A percentile compares a stretch with the other conserved stretches of the same genome.
Conservation (phyloP, 2,329 filamentous ascomycete species). For the Diaporthe sp. region DNA sequence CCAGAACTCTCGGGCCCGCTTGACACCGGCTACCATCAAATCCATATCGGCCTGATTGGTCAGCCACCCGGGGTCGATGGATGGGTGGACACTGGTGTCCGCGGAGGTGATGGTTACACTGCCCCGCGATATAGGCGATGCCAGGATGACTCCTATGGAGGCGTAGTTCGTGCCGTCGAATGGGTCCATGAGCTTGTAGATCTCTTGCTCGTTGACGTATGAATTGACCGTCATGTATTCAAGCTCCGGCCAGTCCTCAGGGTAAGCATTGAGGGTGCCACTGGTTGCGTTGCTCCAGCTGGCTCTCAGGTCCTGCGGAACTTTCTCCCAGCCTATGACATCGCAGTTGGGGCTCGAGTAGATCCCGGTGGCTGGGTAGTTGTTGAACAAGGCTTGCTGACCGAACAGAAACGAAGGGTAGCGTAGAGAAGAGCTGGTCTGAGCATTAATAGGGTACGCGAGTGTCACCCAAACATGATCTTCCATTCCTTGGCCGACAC, state of each 20-base stretch:
- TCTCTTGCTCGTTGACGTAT: background rate
- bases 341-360: slow-evolving; percentile 24
- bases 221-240: slow-evolving; percentile 16
- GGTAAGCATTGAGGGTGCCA: background rate
- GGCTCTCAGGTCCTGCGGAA: background rate
- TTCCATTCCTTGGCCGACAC: slow-evolving; percentile 63
- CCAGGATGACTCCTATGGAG: slow-evolving; percentile 1
- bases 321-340: slow-evolving; percentile 14
- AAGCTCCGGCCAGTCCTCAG: slow-evolving; percentile 29
- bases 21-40: slow-evolving; percentile 43
- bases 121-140: slow-evolving; percentile 5
- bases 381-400: background rate
- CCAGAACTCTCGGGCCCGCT: slow-evolving; percentile 39
- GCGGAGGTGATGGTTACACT: slow-evolving; percentile 21
- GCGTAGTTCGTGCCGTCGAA: slow-evolving; percentile 22
- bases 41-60: slow-evolving; percentile 22
- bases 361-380: background rate
- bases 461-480: slow-evolving; percentile 50
- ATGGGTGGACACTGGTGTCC: slow-evolving; percentile 43
- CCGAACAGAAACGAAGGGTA: slow-evolving; percentile 5
- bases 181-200: background rate
- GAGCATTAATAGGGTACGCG: background rate
- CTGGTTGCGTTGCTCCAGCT: background rate
- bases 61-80: slow-evolving; percentile 55
- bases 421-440: background rate